phyloP scores from a whole-genome alignment of 73 alveolate genomes.

The Paramecium tetraurelia region DNA sequence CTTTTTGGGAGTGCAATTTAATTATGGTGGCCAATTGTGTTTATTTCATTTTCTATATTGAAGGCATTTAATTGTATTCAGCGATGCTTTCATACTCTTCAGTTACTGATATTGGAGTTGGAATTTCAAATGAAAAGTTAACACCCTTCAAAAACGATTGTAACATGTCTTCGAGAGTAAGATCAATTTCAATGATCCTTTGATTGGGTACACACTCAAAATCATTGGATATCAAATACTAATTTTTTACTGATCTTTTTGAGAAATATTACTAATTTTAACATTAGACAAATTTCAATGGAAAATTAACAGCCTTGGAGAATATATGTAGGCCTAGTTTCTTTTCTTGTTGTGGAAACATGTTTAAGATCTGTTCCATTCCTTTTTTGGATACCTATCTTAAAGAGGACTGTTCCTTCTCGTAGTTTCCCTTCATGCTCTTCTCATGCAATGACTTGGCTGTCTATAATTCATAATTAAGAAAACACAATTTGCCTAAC shows the following conservation, averaged over 20 bases:
- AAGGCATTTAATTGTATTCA: background rate
- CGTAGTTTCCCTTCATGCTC: background rate
- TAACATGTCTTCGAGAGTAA: background rate
- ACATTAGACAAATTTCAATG: background rate
- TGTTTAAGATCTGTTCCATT: background rate
- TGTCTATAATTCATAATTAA: constrained; percentile 1
- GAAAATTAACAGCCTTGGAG: constrained; percentile 39
- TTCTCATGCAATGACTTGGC: constrained; percentile 28
- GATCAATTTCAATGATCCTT: background rate
- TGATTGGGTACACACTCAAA: constrained; percentile 18
- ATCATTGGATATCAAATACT: background rate
- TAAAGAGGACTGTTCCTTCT: background rate
- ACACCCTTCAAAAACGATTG: background rate
- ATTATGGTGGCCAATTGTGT: background rate
- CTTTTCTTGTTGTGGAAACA: background rate
- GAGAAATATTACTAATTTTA: background rate
- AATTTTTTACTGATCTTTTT: background rate
- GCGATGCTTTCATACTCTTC: background rate
- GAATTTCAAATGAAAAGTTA: constrained; percentile 11
- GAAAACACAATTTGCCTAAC: constrained; percentile 17
- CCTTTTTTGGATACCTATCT: constrained; percentile 1
- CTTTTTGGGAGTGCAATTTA: background rate
- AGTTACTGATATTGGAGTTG: background rate
- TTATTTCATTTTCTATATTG: background rate
- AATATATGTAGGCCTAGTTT: background rate